A percentile compares a stretch with the other conserved stretches of the same genome.
Evolutionary conservation across 257 asterid genomes (phyloP).

Genomic region (Solanum sitiens): DNA sequence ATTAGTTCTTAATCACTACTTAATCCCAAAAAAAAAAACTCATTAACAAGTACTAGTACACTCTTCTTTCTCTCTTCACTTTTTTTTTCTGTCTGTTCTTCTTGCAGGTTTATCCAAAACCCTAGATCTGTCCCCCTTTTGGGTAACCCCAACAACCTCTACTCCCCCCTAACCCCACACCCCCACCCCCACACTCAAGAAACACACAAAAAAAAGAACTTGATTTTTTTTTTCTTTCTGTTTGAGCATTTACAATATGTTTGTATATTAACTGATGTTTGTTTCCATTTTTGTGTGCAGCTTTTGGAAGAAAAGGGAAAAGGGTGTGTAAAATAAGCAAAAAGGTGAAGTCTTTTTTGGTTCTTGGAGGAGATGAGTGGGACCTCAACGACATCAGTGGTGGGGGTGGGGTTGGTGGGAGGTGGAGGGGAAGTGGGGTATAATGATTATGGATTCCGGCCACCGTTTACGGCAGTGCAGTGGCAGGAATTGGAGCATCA

Average conservation of each 20-base stretch:
- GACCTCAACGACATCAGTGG: slow-evolving; percentile 33
- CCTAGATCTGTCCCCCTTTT: slow-evolving; percentile 75
- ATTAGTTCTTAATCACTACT: not conserved
- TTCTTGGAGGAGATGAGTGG: slow-evolving; percentile 41
- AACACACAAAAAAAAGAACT: not conserved
- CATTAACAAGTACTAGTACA: not conserved
- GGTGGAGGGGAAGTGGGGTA: slow-evolving; percentile 31
- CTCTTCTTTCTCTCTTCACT: not conserved
- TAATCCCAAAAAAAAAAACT: not conserved
- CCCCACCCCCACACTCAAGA: not conserved
- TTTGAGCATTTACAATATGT: not conserved
- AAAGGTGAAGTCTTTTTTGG: not conserved
- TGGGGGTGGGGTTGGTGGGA: slow-evolving; percentile 17
- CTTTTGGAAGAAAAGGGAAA: slow-evolving; percentile 10
- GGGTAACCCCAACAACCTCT: not conserved
- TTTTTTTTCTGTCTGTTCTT: slow-evolving; percentile 7
- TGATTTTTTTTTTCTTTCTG: not conserved
- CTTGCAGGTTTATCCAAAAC: slow-evolving; percentile 55
- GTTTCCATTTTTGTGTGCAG: slow-evolving; percentile 28
- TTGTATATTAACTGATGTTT: slow-evolving; percentile 8
- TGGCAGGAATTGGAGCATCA: slow-evolving; percentile 99
- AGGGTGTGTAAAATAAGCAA: not conserved
- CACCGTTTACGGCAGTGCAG: slow-evolving; percentile 85
- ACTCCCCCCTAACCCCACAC: not conserved
- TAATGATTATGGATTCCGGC: slow-evolving; percentile 42